Percentiles rank a stretch among this genome's conserved stretches.
phyloP scores from a whole-genome alignment of 441 rosid species.

The Biscutella auriculata region DNA sequence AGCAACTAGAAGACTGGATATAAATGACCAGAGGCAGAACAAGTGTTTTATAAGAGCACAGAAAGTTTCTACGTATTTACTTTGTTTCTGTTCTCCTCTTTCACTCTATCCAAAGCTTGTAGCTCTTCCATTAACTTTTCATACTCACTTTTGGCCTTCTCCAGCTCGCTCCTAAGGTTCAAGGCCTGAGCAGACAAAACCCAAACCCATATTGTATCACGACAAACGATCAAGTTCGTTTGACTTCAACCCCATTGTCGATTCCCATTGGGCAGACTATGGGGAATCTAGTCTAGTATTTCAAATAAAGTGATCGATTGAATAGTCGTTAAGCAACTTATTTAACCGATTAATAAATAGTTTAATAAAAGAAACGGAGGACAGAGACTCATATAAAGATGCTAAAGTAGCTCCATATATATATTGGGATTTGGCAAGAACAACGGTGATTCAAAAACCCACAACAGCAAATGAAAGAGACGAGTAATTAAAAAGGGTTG shows the following conservation, averaged over 20 bases:
- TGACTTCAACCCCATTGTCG: not conserved
- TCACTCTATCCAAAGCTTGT: conserved; percentile 24
- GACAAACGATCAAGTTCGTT: not conserved
- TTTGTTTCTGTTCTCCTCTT: conserved; percentile 26
- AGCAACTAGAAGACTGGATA: not conserved
- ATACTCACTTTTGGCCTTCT: conserved; percentile 33
- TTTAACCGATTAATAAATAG: not conserved
- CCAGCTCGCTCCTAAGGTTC: conserved; percentile 40
- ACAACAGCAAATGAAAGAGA: not conserved
- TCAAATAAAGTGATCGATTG: not conserved
- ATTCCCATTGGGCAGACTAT: not conserved
- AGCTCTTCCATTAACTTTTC: conserved; percentile 37
- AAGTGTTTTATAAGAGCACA: not conserved
- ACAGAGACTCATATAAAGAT: not conserved
- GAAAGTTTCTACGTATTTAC: conserved; percentile 22
- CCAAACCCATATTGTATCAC: not conserved
- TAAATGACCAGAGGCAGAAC: not conserved
- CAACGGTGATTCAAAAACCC: conserved; percentile 5
- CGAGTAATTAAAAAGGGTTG: not conserved
- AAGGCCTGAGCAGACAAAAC: conserved; percentile 31
- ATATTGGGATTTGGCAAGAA: not conserved
- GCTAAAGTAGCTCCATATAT: not conserved
- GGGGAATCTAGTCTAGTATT: not conserved
- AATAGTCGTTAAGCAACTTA: not conserved
- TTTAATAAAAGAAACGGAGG: not conserved